Evolutionary conservation across 306 rosid genomes (phyloP).

Genomic region (Inga oerstediana): DNA sequence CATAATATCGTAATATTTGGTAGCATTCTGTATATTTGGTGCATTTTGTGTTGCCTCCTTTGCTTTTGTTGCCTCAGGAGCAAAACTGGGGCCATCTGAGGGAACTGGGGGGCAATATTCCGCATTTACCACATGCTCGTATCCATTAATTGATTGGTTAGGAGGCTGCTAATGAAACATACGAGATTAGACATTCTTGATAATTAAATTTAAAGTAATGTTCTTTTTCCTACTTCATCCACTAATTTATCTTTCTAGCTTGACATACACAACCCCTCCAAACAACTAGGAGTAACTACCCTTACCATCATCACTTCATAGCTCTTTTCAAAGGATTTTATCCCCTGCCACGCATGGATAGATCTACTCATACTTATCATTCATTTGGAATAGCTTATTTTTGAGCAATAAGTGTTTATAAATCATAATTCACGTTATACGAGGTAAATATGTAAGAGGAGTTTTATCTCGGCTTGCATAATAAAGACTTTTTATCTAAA

Average conservation of each 20-base stretch:
- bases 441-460: too few relatives aligned
- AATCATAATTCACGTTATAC: too few relatives aligned
- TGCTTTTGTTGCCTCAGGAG: slow-evolving; percentile 82
- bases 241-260: not conserved
- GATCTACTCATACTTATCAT: not conserved
- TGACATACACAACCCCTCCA: not conserved
- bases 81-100: slow-evolving; percentile 74
- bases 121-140: slow-evolving; percentile 85
- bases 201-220: slow-evolving; percentile 5
- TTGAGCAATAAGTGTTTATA: too few relatives aligned
- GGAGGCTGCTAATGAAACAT: slow-evolving; percentile 62
- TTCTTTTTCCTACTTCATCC: not conserved
- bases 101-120: slow-evolving; percentile 74
- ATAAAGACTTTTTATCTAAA: too few relatives aligned
- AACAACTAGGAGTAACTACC: not conserved
- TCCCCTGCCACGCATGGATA: not conserved
- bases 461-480: too few relatives aligned
- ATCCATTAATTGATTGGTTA: slow-evolving; percentile 78
- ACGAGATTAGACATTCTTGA: not conserved
- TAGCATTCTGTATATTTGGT: slow-evolving; percentile 60
- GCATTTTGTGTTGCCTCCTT: slow-evolving; percentile 81
- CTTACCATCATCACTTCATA: slow-evolving; percentile 5
- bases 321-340: not conserved
- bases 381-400: too few relatives aligned
- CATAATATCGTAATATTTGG: slow-evolving; percentile 80